Conservation (phyloP, 2,329 filamentous ascomycete species). For the Pochonia chlamydosporia region DNA sequence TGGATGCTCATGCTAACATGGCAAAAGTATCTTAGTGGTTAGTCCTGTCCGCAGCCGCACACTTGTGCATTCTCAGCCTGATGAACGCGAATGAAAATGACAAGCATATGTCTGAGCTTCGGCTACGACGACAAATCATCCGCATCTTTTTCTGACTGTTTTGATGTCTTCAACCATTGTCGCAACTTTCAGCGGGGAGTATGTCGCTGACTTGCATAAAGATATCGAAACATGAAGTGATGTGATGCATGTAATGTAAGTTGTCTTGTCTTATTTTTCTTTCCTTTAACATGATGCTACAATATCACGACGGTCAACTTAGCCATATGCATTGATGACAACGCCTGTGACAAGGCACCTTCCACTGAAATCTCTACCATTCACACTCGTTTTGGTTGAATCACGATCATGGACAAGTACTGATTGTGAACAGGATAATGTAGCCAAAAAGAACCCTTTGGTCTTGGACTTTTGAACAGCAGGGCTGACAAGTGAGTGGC, state of each 20-base stretch:
- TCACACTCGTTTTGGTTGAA: not conserved
- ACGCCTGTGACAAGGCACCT: constrained; percentile 40
- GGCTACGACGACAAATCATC: constrained; percentile 38
- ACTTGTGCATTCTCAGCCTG: constrained; percentile 40
- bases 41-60: constrained; percentile 13
- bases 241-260: constrained; percentile 17
- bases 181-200: constrained; percentile 7
- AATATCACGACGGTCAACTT: constrained; percentile 44
- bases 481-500: not conserved
- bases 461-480: no score
- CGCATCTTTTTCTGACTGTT: constrained; percentile 15
- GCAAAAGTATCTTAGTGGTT: constrained; percentile 9
- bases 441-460: no score
- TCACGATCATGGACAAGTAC: not conserved
- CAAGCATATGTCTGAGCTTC: constrained; percentile 97
- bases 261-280: constrained; percentile 6
- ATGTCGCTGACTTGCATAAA: constrained; percentile 1
- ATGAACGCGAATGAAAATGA: constrained; percentile 83
- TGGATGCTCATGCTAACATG: constrained; percentile 17
- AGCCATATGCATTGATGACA: constrained; percentile 42
- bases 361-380: constrained; percentile 18
- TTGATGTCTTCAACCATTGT: constrained; percentile 10
- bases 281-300: constrained; percentile 31
- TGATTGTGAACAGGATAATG: constrained; percentile 3
- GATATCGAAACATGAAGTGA: not conserved